Percentiles rank a stretch among this genome's conserved stretches.
phyloP scores from a whole-genome alignment of 2,329 filamentous ascomycete genomes.

The Calonectria crousiana region DNA sequence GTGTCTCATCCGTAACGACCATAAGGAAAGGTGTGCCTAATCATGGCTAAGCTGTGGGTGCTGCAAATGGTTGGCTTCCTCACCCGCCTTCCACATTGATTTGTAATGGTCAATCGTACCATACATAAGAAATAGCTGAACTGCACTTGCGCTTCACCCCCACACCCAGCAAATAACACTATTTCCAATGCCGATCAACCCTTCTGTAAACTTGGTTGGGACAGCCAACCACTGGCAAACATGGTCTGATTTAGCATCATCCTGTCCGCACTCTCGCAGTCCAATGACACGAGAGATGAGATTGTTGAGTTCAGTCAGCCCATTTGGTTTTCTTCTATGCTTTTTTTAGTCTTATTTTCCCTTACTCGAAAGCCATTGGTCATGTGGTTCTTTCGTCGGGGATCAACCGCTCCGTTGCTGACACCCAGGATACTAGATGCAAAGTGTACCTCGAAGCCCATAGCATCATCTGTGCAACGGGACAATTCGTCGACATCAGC shows the following conservation, averaged over 20 bases:
- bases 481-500: constrained; percentile 9
- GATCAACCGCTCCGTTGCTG: not conserved
- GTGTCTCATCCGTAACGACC: not conserved
- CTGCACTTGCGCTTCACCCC: not conserved
- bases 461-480: not conserved
- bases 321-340: not conserved
- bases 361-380: not conserved
- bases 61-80: not conserved
- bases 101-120: not conserved
- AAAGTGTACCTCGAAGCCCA: not conserved
- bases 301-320: not conserved
- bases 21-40: constrained; percentile 14
- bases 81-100: not conserved
- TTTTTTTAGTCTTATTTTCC: not conserved
- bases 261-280: not conserved
- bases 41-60: constrained; percentile 3
- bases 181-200: not conserved
- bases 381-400: not conserved
- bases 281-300: not conserved
- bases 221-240: not conserved
- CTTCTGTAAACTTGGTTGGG: not conserved
- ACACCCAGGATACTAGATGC: not conserved
- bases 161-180: not conserved
- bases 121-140: not conserved
- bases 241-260: not conserved